Conservation (phyloP, 768 basidiomycete genomes). For the Gautieria morchelliformis region DNA sequence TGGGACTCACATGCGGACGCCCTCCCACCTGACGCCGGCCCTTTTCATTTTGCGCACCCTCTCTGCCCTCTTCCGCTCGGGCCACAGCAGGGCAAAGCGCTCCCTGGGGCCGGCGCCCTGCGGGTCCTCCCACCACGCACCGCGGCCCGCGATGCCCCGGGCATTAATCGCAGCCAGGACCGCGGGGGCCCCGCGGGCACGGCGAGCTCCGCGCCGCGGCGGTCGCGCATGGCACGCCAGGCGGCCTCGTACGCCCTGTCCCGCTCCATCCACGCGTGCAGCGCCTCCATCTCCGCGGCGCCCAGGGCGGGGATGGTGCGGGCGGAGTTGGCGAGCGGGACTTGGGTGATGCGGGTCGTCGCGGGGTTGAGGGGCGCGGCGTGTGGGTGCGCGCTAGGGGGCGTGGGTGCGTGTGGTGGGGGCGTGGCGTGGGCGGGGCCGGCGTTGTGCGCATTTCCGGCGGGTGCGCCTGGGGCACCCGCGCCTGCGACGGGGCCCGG, state of each 20-base stretch:
- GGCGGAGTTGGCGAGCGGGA: constrained; percentile 49
- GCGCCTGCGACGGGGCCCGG: too few species aligned
- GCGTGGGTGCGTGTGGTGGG: constrained; percentile 6
- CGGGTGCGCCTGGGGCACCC: too few species aligned
- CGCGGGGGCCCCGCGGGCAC: too few species aligned
- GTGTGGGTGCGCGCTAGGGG: constrained; percentile 12
- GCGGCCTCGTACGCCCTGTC: constrained; percentile 49
- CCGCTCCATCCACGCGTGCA: constrained; percentile 53
- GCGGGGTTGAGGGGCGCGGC: constrained; percentile 36
- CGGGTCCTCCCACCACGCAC: constrained; percentile 60
- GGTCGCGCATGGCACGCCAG: constrained; percentile 39
- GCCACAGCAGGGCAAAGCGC: constrained; percentile 48
- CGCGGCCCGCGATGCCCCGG: constrained; percentile 9
- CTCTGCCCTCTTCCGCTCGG: constrained; percentile 32
- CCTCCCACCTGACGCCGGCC: constrained; percentile 46
- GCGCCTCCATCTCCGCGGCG: constrained; percentile 37
- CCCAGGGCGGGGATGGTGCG: constrained; percentile 44
- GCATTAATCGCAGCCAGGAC: too few species aligned
- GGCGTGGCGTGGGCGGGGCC: background rate
- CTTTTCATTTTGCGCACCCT: constrained; percentile 37
- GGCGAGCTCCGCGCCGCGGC: constrained; percentile 41
- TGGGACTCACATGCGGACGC: constrained; percentile 63
- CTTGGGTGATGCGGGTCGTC: constrained; percentile 49
- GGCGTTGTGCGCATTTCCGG: too few species aligned
- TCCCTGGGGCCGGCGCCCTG: constrained; percentile 29